A percentile compares a stretch with the other conserved stretches of the same genome.
These are phyloP conservation scores for Colletotrichum destructivum DNA, from an alignment of 2,329 filamentous ascomycete species.

Conservation along the genomic window DNA sequence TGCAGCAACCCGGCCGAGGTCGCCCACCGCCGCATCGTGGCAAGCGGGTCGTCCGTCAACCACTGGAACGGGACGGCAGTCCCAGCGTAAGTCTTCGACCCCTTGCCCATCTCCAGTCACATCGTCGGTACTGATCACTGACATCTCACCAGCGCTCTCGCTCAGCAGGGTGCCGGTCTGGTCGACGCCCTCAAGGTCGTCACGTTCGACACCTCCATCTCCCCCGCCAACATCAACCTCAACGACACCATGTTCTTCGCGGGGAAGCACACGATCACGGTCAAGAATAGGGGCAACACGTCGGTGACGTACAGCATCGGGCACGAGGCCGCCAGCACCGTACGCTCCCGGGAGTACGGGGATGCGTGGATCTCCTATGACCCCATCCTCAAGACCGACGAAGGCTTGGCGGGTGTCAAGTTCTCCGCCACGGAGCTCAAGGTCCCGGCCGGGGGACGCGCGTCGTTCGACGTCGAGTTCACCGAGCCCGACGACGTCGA, in stretches of 20 bases:
- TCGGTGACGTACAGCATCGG: conserved; percentile 66
- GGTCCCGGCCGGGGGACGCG: conserved; percentile 55
- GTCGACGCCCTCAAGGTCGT: conserved; percentile 67
- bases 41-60: conserved; percentile 19
- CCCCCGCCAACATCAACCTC: conserved; percentile 70
- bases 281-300: conserved; percentile 67
- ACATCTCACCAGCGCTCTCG: not conserved
- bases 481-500: conserved; percentile 49
- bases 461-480: conserved; percentile 61
- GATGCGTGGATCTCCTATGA: conserved; percentile 56
- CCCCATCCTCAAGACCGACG: conserved; percentile 48
- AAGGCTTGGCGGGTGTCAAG: conserved; percentile 57
- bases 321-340: conserved; percentile 65
- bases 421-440: conserved; percentile 61
- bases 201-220: conserved; percentile 51
- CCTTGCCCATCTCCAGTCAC: too few relatives aligned
- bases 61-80: conserved; percentile 20
- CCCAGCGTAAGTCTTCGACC: conserved; percentile 27
- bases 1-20: conserved; percentile 5
- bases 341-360: conserved; percentile 52
- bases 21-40: conserved; percentile 29
- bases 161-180: conserved; percentile 64
- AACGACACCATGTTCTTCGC: conserved; percentile 74
- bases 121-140: not conserved
- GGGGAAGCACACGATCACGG: conserved; percentile 63